These are phyloP conservation scores for Lactifluus piperatus DNA, from an alignment of 768 basidiomycete species.

Conservation along the genomic window DNA sequence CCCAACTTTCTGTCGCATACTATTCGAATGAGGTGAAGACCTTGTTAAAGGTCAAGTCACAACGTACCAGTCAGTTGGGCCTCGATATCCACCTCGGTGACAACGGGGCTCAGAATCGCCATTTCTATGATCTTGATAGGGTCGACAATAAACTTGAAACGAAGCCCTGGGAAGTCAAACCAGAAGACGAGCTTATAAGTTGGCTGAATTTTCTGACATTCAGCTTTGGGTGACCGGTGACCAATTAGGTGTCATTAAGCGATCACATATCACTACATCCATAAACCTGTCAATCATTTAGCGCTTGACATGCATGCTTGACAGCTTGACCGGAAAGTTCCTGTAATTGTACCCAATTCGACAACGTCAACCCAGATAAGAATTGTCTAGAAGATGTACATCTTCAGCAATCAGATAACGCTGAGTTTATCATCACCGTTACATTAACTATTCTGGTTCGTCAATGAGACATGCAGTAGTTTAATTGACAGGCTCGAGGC, in stretches of 20 bases:
- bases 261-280: not conserved
- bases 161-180: not conserved
- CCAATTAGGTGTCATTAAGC: not conserved
- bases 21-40: not conserved
- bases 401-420: too few species aligned
- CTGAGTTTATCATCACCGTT: too few species aligned
- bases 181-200: not conserved
- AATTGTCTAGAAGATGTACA: too few species aligned
- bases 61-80: slow-evolving; percentile 1
- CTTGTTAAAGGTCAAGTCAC: not conserved
- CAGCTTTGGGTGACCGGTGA: not conserved
- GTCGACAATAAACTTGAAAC: not conserved
- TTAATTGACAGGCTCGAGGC: too few species aligned
- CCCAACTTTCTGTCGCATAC: not conserved
- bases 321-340: too few species aligned
- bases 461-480: too few species aligned
- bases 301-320: too few species aligned
- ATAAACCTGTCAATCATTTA: not conserved
- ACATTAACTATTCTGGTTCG: too few species aligned
- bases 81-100: not conserved
- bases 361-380: too few species aligned
- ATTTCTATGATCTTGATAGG: not conserved
- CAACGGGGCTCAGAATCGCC: not conserved
- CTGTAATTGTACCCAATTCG: not conserved
- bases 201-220: not conserved